Percentiles rank a stretch among this genome's conserved stretches.
These are phyloP conservation scores for Paramecium pentaurelia DNA, from an alignment of 73 alveolate species.

Conservation along the genomic window DNA sequence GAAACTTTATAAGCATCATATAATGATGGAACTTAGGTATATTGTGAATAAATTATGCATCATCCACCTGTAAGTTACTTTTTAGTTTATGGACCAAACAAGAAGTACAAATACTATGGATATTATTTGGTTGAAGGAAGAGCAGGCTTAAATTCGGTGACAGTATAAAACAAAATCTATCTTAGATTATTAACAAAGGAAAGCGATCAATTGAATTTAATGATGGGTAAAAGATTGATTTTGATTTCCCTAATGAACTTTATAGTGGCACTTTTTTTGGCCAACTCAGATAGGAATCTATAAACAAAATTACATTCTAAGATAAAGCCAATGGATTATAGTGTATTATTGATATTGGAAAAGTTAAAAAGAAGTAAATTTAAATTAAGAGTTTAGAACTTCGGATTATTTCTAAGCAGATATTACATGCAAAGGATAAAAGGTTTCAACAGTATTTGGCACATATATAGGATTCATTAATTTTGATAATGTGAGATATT, in stretches of 20 bases:
- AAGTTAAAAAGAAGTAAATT: conserved; percentile 53
- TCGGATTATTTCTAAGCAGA: conserved; percentile 88
- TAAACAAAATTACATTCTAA: conserved; percentile 65
- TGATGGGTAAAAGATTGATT: conserved; percentile 76
- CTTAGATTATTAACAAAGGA: conserved; percentile 68
- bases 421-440: conserved; percentile 59
- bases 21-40: conserved; percentile 93
- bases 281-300: conserved; percentile 66
- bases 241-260: conserved; percentile 68
- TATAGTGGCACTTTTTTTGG: conserved; percentile 83
- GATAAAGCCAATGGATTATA: conserved; percentile 70
- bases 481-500: conserved; percentile 91
- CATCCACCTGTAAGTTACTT: conserved; percentile 85
- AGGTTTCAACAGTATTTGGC: conserved; percentile 79
- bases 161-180: conserved; percentile 39
- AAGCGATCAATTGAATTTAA: conserved; percentile 66
- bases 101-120: conserved; percentile 60
- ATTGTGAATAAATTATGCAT: conserved; percentile 93
- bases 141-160: conserved; percentile 81
- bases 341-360: conserved; percentile 69
- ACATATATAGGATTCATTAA: conserved; percentile 92
- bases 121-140: conserved; percentile 76
- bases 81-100: conserved; percentile 78
- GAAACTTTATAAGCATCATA: conserved; percentile 92
- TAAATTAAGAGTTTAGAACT: conserved; percentile 6